Evolutionary conservation across 1,284 basidiomycete genomes (phyloP), one percentile per base, ranked within the genome.

Genomic region (Pascua sp.): DNA sequence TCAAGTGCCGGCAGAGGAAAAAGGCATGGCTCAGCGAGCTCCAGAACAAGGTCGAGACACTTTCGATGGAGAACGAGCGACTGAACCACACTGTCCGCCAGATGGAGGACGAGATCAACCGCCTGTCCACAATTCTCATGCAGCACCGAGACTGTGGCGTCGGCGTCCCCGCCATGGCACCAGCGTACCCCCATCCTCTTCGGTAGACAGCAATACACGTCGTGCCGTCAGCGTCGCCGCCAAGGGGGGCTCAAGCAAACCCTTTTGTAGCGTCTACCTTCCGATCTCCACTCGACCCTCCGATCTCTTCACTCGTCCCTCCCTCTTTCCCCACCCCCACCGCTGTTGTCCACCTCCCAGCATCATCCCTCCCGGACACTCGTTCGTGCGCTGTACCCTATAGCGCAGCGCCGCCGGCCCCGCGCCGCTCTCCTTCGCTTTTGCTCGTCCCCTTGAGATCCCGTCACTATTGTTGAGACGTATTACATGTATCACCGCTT

Each of bases 1-100:
- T 98, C 70, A 98, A 98, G 79, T 98, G 96, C 77, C 90, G 95
- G 42, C 95, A 98, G 75, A 87, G 95, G 55, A 98, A 98, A 78
- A 98, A 98, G 79, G 92, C 92, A 8, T 98, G 96, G 95, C 84
- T 98, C 32, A 83, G 86, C 24, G 88, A 91, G 64, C 81, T 98
- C 16, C 95, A 98, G 77, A 86, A 88, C 53, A 95, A 95, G 71
- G 91, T 94, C 72, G 94, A 98, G 74, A 90, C 84, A 64, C 83
- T 98, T 37, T 81, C 84, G 37, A 86, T 88, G 64, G 95, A 98
- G 78, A 98, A 98, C 76, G 93, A 98, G 75, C 86, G 91, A n/a
- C 85, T 98, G 32, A 79, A 81, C 49, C 72, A 77, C 46, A 83
- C 81, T 8, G 77, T 83, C 43, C 73, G 74, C 37, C 75, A 76